Conservation (phyloP, 2,329 filamentous ascomycete genomes). For the Colletotrichum sp. region DNA sequence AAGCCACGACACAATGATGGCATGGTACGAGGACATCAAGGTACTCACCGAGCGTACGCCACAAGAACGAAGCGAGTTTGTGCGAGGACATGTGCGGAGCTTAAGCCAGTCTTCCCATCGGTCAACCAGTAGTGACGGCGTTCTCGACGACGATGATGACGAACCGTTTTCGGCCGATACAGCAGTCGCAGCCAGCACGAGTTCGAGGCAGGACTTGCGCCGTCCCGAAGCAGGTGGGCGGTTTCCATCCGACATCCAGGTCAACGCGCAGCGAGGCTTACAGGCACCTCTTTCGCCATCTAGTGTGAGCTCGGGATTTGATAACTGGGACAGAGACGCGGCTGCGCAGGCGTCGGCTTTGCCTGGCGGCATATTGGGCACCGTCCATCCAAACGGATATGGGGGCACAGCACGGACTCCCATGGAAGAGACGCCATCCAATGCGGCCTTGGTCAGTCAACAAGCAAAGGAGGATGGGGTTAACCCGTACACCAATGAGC, state of each 20-base stretch:
- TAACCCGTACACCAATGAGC: slow-evolving; percentile 61
- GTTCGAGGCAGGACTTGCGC: slow-evolving; percentile 59
- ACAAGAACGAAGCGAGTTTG: slow-evolving; percentile 87
- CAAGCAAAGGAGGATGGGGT: slow-evolving; percentile 60
- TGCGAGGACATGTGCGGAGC: slow-evolving; percentile 80
- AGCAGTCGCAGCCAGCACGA: slow-evolving; percentile 59
- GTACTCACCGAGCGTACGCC: slow-evolving; percentile 86
- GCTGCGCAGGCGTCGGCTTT: slow-evolving; percentile 63
- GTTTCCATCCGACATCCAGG: slow-evolving; percentile 92
- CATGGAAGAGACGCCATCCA: slow-evolving; percentile 54
- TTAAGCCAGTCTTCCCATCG: slow-evolving; percentile 70
- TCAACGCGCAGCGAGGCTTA: slow-evolving; percentile 80
- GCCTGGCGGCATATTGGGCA: slow-evolving; percentile 32
- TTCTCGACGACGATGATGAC: slow-evolving; percentile 75
- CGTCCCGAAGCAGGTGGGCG: slow-evolving; percentile 92
- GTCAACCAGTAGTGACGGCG: slow-evolving; percentile 76
- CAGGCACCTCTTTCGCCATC: slow-evolving; percentile 80
- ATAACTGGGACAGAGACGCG: slow-evolving; percentile 57
- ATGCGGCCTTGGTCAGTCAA: slow-evolving; percentile 54
- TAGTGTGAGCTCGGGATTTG: slow-evolving; percentile 75
- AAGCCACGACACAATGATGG: slow-evolving; percentile 92
- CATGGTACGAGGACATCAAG: slow-evolving; percentile 95
- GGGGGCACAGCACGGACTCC: slow-evolving; percentile 49
- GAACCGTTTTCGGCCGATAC: slow-evolving; percentile 63
- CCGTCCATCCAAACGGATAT: slow-evolving; percentile 37